A percentile compares a stretch with the other conserved stretches of the same genome.
phyloP scores from a whole-genome alignment of 768 basidiomycete genomes.

The Boletus patriciae region DNA sequence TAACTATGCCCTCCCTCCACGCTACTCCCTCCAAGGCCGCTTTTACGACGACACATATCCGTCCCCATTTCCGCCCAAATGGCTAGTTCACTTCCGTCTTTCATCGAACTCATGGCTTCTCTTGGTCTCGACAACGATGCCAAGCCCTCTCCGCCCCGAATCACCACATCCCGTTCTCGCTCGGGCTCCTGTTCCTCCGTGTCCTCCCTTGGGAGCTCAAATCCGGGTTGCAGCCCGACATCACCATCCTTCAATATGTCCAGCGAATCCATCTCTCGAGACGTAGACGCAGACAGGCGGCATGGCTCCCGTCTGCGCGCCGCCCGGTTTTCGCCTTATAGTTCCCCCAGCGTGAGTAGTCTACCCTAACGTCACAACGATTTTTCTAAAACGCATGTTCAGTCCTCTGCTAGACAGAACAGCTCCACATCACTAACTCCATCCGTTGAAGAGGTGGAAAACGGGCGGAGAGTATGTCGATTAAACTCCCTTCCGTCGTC shows the following conservation, averaged over 20 bases:
- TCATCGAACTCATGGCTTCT: slow-evolving; percentile 84
- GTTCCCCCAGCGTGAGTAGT: slow-evolving; percentile 27
- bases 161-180: slow-evolving; percentile 29
- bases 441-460: slow-evolving; percentile 27
- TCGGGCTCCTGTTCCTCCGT: slow-evolving; percentile 49
- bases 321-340: slow-evolving; percentile 33
- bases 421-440: slow-evolving; percentile 43
- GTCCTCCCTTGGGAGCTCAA: slow-evolving; percentile 42
- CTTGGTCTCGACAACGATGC: slow-evolving; percentile 64
- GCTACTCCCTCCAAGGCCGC: slow-evolving; percentile 16
- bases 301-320: slow-evolving; percentile 26
- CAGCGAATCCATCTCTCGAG: slow-evolving; percentile 26
- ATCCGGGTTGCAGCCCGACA: slow-evolving; percentile 30
- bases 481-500: slow-evolving; percentile 29
- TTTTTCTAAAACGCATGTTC: background rate
- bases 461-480: slow-evolving; percentile 35
- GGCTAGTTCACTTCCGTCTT: slow-evolving; percentile 74
- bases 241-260: slow-evolving; percentile 40
- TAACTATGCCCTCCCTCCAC: slow-evolving; percentile 25
- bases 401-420: slow-evolving; percentile 46
- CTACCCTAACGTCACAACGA: background rate
- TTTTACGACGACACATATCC: slow-evolving; percentile 16
- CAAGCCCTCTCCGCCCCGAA: slow-evolving; percentile 33
- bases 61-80: slow-evolving; percentile 43
- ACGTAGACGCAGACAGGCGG: slow-evolving; percentile 33